Evolutionary conservation across 148 eudicot genomes (phyloP), one percentile per base, ranked within the genome.

Genomic region (Heliamphora exappendiculata): DNA sequence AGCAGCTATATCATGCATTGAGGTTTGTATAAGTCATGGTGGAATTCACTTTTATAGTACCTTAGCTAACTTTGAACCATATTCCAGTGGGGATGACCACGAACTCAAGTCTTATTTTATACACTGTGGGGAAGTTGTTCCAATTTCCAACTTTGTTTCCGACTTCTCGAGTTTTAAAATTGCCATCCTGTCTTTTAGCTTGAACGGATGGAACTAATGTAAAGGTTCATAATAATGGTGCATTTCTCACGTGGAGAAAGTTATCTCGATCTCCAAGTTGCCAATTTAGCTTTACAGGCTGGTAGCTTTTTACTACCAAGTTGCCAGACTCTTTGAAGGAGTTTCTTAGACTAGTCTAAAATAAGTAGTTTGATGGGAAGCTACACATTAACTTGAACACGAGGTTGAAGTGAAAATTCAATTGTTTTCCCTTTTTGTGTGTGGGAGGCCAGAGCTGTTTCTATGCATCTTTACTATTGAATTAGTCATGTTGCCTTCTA

Each of bases 1-100:
- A 80, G 98, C 97, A 5, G 98, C 98, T 72, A 87, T 85, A 76
- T 83, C 86, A 57, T 96, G 99, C 74, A 90, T 96, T 37, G 98
- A 96, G 99, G 99, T 96, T 81, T 62, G 93, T 85, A 12, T 72
- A 33, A 60, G 20, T 37, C 33, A 31, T 70, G 53, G 4, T 7
- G 7, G 34, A 42, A 50, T 54, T 65, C 49, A 28, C n/a, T 63
- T 6, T 47, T 49, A 49, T 75, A 24, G 41, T 36, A 10, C 20
- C 33, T 13, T 51, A n/a, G 42, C 16, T 58, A 11, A 33, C 26
- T 2, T 41, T 74, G 36, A 60, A 31, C 37, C 44, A 51, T 60
- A 62, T 74, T 59, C 34, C 9, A 45, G 20, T 31, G 58, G 41
- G 55, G 24, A 14, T 37, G 55, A 73, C 55, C 36, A 36, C 4